Percentiles rank a stretch among this genome's conserved stretches.
Conservation (phyloP, 1,284 basidiomycete genomes). For the Athelia sp. region DNA sequence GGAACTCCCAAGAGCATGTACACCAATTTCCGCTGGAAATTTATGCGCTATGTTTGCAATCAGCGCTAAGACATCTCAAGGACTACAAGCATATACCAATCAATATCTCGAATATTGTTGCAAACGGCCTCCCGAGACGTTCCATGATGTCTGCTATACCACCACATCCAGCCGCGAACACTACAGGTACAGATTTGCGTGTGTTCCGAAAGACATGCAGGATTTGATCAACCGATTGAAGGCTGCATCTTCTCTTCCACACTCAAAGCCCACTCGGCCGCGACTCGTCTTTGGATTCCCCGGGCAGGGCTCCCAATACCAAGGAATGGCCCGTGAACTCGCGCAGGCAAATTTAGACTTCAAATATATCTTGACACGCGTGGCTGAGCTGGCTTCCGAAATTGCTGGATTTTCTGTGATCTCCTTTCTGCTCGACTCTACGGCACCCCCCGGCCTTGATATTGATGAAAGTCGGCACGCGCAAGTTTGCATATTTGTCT, state of each 20-base stretch:
- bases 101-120: conserved; percentile 3
- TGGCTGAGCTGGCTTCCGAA: conserved; percentile 8
- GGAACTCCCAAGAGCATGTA: background rate
- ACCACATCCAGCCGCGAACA: conserved; percentile 30
- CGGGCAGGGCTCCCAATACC: conserved; percentile 31
- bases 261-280: conserved; percentile 7
- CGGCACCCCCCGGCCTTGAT: conserved; percentile 11
- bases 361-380: conserved; percentile 19
- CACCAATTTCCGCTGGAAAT: background rate
- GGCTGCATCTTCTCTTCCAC: conserved; percentile 9
- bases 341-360: conserved; percentile 24
- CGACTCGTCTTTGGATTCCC: conserved; percentile 28
- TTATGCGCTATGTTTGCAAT: conserved; percentile 22
- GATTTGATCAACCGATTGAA: conserved; percentile 25
- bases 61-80: conserved; percentile 27
- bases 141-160: conserved; percentile 29
- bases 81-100: conserved; percentile 24
- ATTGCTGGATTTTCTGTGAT: too few relatives aligned
- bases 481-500: conserved; percentile 30
- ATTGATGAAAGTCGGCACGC: conserved; percentile 28
- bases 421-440: background rate
- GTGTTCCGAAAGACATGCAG: conserved; percentile 23
- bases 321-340: conserved; percentile 29
- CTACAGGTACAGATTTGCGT: conserved; percentile 28
- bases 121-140: conserved; percentile 16